Evolutionary conservation across 2,329 filamentous ascomycete genomes (phyloP).

Genomic region (Arachnomyces sp.): DNA sequence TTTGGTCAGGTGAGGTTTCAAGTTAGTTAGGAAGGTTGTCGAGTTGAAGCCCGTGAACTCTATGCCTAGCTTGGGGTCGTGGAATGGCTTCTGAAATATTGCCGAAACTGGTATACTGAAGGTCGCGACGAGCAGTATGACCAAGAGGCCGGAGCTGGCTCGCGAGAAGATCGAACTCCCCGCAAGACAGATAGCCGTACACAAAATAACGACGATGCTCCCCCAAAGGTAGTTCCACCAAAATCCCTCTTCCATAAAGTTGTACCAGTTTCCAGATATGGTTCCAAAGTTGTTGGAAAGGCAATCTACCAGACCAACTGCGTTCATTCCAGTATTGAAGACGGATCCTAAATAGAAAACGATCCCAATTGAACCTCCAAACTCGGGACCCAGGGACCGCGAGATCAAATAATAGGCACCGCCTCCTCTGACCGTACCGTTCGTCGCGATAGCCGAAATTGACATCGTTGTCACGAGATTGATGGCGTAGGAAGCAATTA

Average conservation of each 20-base stretch:
- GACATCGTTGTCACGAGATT: constrained; percentile 80
- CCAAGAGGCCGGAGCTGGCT: constrained; percentile 67
- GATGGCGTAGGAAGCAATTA: constrained; percentile 67
- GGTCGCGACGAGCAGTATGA: constrained; percentile 63
- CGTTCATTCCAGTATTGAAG: constrained; percentile 78
- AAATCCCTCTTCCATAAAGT: constrained; percentile 59
- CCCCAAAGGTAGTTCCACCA: constrained; percentile 72
- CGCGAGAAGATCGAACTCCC: constrained; percentile 73
- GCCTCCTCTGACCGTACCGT: constrained; percentile 78
- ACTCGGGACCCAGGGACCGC: constrained; percentile 75
- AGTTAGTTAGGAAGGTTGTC: constrained; percentile 62
- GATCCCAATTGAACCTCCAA: constrained; percentile 78
- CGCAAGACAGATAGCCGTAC: constrained; percentile 66
- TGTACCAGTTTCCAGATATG: constrained; percentile 46
- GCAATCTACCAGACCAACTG: constrained; percentile 78
- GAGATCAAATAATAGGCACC: constrained; percentile 87
- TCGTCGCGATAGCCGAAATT: constrained; percentile 80
- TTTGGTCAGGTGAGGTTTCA: constrained; percentile 57
- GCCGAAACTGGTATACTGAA: constrained; percentile 78
- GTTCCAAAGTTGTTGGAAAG: constrained; percentile 65
- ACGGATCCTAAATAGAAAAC: constrained; percentile 87
- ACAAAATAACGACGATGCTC: constrained; percentile 61
- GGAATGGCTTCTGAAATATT: constrained; percentile 59
- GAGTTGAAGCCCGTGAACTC: constrained; percentile 70
- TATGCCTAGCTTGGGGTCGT: constrained; percentile 52